Conservation (phyloP, 2,329 filamentous ascomycete genomes). For the Arthrinium phaeospermum region DNA sequence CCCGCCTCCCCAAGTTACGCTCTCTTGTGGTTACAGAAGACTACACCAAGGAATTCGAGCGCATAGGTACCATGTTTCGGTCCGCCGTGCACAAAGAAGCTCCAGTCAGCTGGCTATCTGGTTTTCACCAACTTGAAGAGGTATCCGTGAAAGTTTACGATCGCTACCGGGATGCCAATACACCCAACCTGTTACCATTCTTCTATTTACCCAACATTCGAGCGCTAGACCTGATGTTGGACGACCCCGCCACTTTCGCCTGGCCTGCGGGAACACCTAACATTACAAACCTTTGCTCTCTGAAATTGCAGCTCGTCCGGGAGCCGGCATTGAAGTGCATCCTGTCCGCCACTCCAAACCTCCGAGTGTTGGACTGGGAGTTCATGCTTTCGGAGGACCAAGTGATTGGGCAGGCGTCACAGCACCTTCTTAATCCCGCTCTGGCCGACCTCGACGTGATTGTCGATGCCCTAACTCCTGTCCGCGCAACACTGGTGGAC, state of each 20-base stretch:
- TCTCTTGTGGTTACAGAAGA: background rate
- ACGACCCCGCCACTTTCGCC: background rate
- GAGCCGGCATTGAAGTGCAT: too few species aligned
- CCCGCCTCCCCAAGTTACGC: background rate
- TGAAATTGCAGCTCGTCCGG: background rate
- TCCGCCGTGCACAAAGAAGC: background rate
- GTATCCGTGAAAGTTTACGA: too few species aligned
- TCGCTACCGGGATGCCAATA: slow-evolving; percentile 5
- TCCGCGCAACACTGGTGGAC: too few species aligned
- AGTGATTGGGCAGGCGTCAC: too few species aligned
- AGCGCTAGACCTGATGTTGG: background rate
- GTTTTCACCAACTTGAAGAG: background rate
- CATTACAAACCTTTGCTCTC: background rate
- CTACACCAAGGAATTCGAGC: background rate
- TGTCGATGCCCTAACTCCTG: too few species aligned
- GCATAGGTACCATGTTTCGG: background rate
- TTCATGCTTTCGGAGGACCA: too few species aligned
- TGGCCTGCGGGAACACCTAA: slow-evolving; percentile 9
- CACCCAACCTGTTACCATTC: background rate
- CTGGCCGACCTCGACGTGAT: too few species aligned
- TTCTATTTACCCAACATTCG: background rate
- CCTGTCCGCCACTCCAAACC: too few species aligned
- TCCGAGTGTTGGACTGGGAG: too few species aligned
- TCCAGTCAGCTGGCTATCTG: background rate
- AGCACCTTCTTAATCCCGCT: too few species aligned